Conservation (phyloP, 2,329 filamentous ascomycete genomes). For the Epichloe sp. region DNA sequence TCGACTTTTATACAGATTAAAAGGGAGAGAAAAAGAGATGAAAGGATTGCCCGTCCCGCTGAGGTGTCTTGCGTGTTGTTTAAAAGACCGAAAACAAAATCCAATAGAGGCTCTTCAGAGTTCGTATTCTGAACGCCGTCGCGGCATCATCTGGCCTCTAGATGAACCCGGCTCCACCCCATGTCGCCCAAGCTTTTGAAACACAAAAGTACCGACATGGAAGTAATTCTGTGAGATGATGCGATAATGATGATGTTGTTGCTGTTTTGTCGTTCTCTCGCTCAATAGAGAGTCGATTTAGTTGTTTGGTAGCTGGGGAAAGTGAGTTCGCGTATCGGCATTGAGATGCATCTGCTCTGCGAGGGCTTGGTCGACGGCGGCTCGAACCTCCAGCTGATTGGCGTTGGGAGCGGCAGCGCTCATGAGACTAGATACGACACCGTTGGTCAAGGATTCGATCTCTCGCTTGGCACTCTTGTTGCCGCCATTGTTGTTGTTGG, state of each 20-base stretch:
- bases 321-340: conserved; percentile 11
- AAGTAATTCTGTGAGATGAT: background rate
- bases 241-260: background rate
- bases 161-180: background rate
- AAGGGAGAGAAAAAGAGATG: conserved; percentile 4
- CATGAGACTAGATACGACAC: background rate
- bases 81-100: background rate
- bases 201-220: background rate
- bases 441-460: conserved; percentile 10
- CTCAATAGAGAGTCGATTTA: background rate
- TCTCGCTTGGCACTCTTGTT: conserved; percentile 17
- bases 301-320: conserved; percentile 12
- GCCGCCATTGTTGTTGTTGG: conserved; percentile 14
- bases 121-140: background rate
- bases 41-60: conserved; percentile 1
- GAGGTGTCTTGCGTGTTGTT: conserved; percentile 1
- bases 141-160: background rate
- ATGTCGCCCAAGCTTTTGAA: background rate
- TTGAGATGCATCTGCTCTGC: conserved; percentile 8
- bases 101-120: background rate
- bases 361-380: conserved; percentile 4
- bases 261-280: background rate
- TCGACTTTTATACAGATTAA: conserved; percentile 8
- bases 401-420: background rate
- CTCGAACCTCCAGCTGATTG: background rate